Evolutionary conservation across 208 protist genomes (phyloP), one percentile per base, ranked within the genome.

Genomic region (Lotmaria passim): DNA sequence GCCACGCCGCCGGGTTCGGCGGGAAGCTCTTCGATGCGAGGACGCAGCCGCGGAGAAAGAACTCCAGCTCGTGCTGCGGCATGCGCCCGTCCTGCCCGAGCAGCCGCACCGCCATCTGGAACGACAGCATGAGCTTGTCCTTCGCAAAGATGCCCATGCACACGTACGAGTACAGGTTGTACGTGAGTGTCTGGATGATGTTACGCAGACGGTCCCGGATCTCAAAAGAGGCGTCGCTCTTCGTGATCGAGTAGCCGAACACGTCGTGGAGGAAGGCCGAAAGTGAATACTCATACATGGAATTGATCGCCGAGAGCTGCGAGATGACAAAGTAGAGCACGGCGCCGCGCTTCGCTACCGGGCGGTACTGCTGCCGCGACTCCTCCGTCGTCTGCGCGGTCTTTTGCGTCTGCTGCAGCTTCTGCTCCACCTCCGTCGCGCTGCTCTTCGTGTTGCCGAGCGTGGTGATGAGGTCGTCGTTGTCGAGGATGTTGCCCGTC

Each of bases 251-350:
- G 64, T 96, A 94, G 23, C 90, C 87, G 84, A 99, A 99, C 15
- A 99, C 95, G 51, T 98, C 97, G 74, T 97, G 83, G 47, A 98
- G 71, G 71, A 98, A 99, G 21, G 98, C 89, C 30, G 85, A 86
- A 26, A 99, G 93, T n/a, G 98, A 99, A 83, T 99, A 99, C 85
- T 99, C 98, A 82, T 99, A 99, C 98, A 99, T 99, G 50, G 90
- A 84, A 78, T 98, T 98, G 73, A 99, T 98, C 4, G 80, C 87
- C 4, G 94, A 97, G 11, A 99, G 86, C 66, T 94, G 86, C 0
- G 90, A 90, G 70, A 99, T 98, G 52, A 97, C 90, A 83, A 99
- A 99, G 90, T 99, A 99, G 8, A 99, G 86, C 71, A 99, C 96
- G 1, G 98, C 91, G 44, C 99, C 99, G 36, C 99, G 90, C 76